Conservation (phyloP, 1,284 basidiomycete species). For the Apiotrichum mycotoxinovorans region DNA sequence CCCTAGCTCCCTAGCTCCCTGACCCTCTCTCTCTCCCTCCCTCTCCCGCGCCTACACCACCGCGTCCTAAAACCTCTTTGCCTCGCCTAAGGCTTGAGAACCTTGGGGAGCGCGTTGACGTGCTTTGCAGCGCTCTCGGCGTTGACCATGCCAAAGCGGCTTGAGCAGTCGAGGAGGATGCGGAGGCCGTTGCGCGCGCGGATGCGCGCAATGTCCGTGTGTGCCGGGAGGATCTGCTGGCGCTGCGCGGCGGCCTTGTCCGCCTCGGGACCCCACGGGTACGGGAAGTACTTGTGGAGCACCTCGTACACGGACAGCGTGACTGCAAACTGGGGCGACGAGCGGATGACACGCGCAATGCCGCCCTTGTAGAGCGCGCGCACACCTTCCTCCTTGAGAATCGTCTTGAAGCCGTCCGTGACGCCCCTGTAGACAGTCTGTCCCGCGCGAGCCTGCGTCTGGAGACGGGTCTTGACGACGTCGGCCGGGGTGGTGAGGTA, state of each 20-base stretch:
- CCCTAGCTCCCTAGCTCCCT: no score
- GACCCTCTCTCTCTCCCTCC: no score
- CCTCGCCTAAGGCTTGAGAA: constrained; percentile 10
- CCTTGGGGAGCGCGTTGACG: constrained; percentile 29
- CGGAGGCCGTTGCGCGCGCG: constrained; percentile 88
- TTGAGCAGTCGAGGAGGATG: constrained; percentile 49
- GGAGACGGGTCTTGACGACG: constrained; percentile 97
- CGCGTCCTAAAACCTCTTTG: no score
- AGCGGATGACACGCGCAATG: constrained; percentile 59
- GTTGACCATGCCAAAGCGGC: constrained; percentile 46
- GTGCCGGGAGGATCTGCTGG: constrained; percentile 54
- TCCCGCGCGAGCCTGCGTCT: constrained; percentile 90
- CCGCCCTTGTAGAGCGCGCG: constrained; percentile 92
- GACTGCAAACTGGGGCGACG: constrained; percentile 71
- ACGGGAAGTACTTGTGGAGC: constrained; percentile 69
- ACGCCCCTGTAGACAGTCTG: constrained; percentile 91
- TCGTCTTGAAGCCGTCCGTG: constrained; percentile 82
- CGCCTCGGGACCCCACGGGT: constrained; percentile 62
- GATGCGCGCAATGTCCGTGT: constrained; percentile 78
- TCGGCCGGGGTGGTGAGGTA: constrained; percentile 55
- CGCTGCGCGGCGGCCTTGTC: constrained; percentile 53
- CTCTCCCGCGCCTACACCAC: neutral
- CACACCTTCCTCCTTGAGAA: constrained; percentile 59
- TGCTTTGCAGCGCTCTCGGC: constrained; percentile 26
- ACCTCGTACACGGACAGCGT: constrained; percentile 87